Base-by-base conservation (phyloP, 2,329 filamentous ascomycete genomes). In the Pestalotiopsis sp. region DNA sequence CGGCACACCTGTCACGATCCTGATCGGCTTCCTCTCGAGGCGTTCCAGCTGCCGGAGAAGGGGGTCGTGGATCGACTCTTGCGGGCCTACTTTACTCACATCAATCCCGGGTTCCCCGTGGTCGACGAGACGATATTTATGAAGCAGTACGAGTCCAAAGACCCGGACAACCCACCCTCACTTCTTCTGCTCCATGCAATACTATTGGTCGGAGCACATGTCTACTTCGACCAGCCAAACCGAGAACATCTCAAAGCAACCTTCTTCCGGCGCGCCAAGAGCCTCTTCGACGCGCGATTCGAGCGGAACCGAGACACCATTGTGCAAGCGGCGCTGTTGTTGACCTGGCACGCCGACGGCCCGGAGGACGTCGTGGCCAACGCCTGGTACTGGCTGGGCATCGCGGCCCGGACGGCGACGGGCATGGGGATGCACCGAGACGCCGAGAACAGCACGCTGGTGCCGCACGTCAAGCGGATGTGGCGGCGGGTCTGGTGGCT, bases 341-440 rank as follows among this genome's bases (percentile, higher is more conserved):
- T 89, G 66, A 87, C 85, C 2, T 89, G 86, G 87, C 84, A 87
- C 70, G 84, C 85, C 1, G 85, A 88, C 63, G 82, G 84, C 14
- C 84, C 85, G 27, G 86, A 89, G 70, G 85, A 87, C 73, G 83
- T 88, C 6, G 78, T 85, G 4, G 83, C 85, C 52, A 88, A 88
- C 71, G 82, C 84, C 17, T 86, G 80, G 78, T 78, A 79, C 69
- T 88, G 86, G 86, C 80, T 87, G 6, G 86, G 86, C 2, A 80
- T 86, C 3, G 86, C 85, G 4, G 81, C 81, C 20, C 81, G 86
- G 4, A 86, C 84, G 41, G 86, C 85, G 2, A 82, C 84, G 0
- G 86, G 86, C 0, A 76, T 87, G 66, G 86, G 86, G n/a, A 86
- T 88, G 84, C 86, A 83, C 60, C 76, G 81, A 1, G 77, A 82